Evolutionary conservation across 208 protist species (phyloP), one percentile per base, ranked within the genome.

Genomic region (Trichomonas gallinae): DNA sequence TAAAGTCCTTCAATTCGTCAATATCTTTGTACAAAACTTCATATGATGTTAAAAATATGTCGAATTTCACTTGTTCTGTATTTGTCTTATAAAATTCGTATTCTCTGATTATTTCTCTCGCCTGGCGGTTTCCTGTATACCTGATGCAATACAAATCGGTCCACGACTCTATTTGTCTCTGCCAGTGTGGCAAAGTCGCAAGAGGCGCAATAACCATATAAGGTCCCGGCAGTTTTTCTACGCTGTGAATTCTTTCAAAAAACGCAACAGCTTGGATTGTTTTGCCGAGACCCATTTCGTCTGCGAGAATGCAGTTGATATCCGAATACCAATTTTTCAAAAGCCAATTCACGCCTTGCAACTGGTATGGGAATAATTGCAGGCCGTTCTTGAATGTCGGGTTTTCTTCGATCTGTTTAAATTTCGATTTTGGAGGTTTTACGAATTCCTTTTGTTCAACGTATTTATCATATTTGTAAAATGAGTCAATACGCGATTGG

Each of bases 311-410:
- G 38, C 99, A 99, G 97, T 99, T 99, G 96, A 99, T 98, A 93
- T 98, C 98, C 93, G 99, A 98, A 48, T 99, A 98, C 97, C 99
- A 99, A 38, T 99, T 97, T 34, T 98, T 97, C 44, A 99, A 98
- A 34, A 99, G 96, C 99, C 99, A 99, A 97, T 99, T 99, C 10
- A 99, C 98, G 11, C 99, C 99, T 97, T 99, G 98, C 10, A 99
- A 82, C 97, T 99, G 99, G 96, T 99, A 99, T 26, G 98, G 97
- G 38, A 42, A 34, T 42, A 96, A 42, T 15, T 85, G 81, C 8
- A 85, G 34, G 21, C 34, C 81, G 26, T 34, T 42, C 34, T 85
- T 85, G 11, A 17, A 85, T 85, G 26, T 34, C 2, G 81, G 81
- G 34, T 85, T 34, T 40, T 11, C 34, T 85, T 85, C 81, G 34